Conservation (phyloP, 2,329 filamentous ascomycete species). For the Scedosporium minutisporum region DNA sequence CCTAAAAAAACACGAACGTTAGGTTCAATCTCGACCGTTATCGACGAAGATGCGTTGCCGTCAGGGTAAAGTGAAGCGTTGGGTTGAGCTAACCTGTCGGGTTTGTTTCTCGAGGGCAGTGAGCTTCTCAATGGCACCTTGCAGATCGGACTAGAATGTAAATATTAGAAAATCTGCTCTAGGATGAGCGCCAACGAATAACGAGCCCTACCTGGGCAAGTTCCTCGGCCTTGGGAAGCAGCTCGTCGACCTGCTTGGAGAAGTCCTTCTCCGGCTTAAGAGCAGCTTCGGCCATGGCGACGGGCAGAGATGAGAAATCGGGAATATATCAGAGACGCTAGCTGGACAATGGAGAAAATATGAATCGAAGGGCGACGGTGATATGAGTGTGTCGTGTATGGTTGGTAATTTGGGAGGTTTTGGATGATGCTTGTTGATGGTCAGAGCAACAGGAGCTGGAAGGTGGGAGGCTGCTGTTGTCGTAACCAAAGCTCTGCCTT, state of each 20-base stretch:
- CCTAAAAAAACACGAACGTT: conserved; percentile 39
- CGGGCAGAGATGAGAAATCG: background rate
- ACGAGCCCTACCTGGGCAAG: conserved; percentile 61
- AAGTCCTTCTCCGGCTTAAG: conserved; percentile 98
- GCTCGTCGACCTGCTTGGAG: conserved; percentile 88
- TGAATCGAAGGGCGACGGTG: background rate
- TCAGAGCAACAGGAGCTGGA: background rate
- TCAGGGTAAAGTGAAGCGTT: conserved; percentile 9
- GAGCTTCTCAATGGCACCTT: conserved; percentile 88
- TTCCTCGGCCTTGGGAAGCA: conserved; percentile 82
- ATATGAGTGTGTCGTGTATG: background rate
- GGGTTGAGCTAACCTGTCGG: conserved; percentile 61
- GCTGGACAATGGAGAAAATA: background rate
- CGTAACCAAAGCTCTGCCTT: conserved; percentile 8
- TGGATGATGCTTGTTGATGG: background rate
- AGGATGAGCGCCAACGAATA: background rate
- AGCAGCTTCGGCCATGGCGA: conserved; percentile 65
- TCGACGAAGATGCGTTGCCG: conserved; percentile 12
- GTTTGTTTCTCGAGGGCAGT: conserved; percentile 89
- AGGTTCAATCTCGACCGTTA: conserved; percentile 11
- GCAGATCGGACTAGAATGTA: conserved; percentile 56
- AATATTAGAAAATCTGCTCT: conserved; percentile 4
- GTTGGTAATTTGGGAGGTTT: background rate
- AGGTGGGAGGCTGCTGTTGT: conserved; percentile 3
- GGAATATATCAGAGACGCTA: background rate